phyloP scores from a whole-genome alignment of 2,329 filamentous ascomycete genomes.

The Fusarium sp. region DNA sequence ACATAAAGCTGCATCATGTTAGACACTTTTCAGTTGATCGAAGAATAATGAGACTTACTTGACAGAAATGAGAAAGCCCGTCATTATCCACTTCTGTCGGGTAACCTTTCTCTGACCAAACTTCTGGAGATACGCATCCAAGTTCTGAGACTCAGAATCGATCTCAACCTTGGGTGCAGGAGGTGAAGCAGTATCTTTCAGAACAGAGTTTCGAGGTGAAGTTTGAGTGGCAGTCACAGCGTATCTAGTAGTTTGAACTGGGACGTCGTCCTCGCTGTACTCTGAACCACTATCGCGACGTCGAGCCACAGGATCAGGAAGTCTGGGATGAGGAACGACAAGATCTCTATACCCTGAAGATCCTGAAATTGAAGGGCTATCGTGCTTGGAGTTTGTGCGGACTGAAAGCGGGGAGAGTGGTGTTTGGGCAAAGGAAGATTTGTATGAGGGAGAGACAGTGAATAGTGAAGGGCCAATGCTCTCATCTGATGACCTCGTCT shows the following conservation, averaged over 20 bases:
- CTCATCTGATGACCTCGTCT: constrained; percentile 18
- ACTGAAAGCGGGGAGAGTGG: constrained; percentile 13
- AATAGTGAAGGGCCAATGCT: constrained; percentile 22
- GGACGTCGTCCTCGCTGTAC: constrained; percentile 10
- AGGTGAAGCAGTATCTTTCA: neutral
- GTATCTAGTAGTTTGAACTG: neutral
- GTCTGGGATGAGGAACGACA: constrained; percentile 1
- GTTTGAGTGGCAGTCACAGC: constrained; percentile 24
- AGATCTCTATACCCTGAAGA: constrained; percentile 5
- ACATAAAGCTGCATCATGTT: constrained; percentile 34
- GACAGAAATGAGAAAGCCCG: constrained; percentile 26
- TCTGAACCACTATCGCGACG: constrained; percentile 15
- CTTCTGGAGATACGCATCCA: constrained; percentile 28
- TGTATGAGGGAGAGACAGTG: constrained; percentile 27
- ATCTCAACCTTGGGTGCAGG: constrained; percentile 12
- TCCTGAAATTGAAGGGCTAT: neutral
- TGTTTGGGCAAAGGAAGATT: constrained; percentile 34
- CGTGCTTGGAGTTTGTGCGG: constrained; percentile 6
- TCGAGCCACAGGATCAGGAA: constrained; percentile 16
- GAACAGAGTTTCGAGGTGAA: constrained; percentile 14
- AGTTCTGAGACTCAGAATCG: constrained; percentile 31
- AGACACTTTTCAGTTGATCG: neutral
- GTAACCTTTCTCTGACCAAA: constrained; percentile 29
- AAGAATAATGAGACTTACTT: constrained; percentile 10
- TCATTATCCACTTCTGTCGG: constrained; percentile 34